Conservation (phyloP, 371 early-diverging fungal genomes). For the Rhizopus arrhizus region DNA sequence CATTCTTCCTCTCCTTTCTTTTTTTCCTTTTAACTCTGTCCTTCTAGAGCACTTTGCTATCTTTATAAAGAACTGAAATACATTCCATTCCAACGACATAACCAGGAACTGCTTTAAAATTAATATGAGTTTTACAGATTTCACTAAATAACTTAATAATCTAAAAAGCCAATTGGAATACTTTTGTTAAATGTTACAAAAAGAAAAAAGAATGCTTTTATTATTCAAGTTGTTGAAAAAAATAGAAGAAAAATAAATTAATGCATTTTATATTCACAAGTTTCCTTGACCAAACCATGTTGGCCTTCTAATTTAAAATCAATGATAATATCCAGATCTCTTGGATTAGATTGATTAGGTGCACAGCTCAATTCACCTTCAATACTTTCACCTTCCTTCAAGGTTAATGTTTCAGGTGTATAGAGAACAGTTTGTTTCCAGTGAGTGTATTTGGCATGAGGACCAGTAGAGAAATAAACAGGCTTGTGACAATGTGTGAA, state of each 20-base stretch:
- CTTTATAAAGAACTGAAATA: too few species aligned
- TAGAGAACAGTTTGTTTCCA: slow-evolving; percentile 99
- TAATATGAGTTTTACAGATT: too few species aligned
- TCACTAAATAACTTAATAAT: too few species aligned
- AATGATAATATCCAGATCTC: slow-evolving; percentile 93
- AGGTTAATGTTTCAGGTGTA: slow-evolving; percentile 68
- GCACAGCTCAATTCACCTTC: slow-evolving; percentile 77
- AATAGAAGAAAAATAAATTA: slow-evolving; percentile 5
- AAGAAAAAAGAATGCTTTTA: not conserved
- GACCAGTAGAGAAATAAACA: slow-evolving; percentile 89
- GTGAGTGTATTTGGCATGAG: slow-evolving; percentile 89
- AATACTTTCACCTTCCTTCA: slow-evolving; percentile 81
- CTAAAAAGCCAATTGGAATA: too few species aligned
- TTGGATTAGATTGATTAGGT: slow-evolving; percentile 88
- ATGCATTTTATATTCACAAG: slow-evolving; percentile 87
- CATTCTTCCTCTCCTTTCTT: not conserved
- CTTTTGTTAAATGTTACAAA: too few species aligned
- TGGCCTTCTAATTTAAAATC: slow-evolving; percentile 74
- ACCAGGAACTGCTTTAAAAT: too few species aligned
- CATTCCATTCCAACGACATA: too few species aligned
- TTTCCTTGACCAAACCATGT: slow-evolving; percentile 62
- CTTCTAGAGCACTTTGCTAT: not conserved
- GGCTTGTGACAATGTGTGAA: slow-evolving; percentile 89
- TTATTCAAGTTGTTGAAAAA: not conserved
- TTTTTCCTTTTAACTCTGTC: not conserved